Conservation (phyloP, 2,329 filamentous ascomycete genomes). For the Neopestalotiopsis sp. region DNA sequence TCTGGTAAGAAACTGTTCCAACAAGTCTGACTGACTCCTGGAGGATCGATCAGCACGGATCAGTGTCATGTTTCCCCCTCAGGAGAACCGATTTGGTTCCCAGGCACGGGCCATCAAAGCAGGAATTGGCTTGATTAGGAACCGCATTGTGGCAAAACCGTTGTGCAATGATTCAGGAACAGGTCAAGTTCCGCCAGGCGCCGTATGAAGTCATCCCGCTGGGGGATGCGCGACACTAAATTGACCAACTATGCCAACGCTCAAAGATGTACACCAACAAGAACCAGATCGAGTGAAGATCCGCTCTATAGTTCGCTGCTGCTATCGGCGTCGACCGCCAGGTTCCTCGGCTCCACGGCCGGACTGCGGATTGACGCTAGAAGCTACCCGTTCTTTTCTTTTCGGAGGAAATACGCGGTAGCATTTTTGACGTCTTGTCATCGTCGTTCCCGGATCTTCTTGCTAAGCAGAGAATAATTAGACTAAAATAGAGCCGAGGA, state of each 20-base stretch:
- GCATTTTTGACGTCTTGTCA: background rate
- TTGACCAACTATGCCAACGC: background rate
- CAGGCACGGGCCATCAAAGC: background rate
- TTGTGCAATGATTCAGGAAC: conserved; percentile 2
- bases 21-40: background rate
- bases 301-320: background rate
- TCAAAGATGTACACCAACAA: background rate
- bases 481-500: background rate
- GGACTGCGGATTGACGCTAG: background rate
- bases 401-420: background rate
- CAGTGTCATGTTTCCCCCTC: background rate
- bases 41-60: conserved; percentile 1
- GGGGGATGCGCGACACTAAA: background rate
- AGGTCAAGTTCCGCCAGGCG: background rate
- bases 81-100: background rate
- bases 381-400: background rate
- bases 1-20: background rate
- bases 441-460: background rate
- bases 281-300: background rate
- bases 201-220: background rate
- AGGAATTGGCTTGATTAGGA: background rate
- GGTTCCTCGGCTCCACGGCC: conserved; percentile 1
- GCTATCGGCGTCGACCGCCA: background rate
- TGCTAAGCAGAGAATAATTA: background rate
- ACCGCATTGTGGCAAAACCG: background rate